Percentiles rank a stretch among this genome's conserved stretches.
phyloP scores from a whole-genome alignment of 2,329 filamentous ascomycete species.

The Capronia coronata region DNA sequence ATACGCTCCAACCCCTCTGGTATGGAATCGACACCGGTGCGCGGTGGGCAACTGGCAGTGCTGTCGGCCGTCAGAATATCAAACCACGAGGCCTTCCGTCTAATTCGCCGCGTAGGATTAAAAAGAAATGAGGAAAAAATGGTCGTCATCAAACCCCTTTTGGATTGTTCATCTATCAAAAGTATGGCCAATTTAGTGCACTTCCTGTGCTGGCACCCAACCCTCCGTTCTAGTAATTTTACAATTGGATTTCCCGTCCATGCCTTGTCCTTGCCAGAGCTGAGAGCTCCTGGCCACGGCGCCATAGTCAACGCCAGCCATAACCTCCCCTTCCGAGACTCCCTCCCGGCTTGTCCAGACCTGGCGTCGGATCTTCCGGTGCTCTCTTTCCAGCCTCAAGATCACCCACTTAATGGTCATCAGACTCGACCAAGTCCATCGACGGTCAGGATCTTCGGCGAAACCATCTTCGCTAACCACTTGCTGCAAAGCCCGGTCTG shows the following conservation, averaged over 20 bases:
- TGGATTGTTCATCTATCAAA: conserved; percentile 13
- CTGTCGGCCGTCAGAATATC: too few species aligned
- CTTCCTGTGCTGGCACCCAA: conserved; percentile 22
- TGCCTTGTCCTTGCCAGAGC: conserved; percentile 31
- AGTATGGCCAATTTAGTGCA: conserved; percentile 16
- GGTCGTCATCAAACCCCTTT: conserved; percentile 13
- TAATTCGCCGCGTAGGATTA: not conserved
- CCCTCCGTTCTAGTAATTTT: conserved; percentile 14
- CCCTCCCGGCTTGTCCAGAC: conserved; percentile 20
- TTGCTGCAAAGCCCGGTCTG: conserved; percentile 49
- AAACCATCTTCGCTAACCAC: conserved; percentile 40
- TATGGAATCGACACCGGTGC: too few species aligned
- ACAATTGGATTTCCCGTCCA: conserved; percentile 10
- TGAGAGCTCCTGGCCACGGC: conserved; percentile 38
- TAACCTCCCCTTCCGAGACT: conserved; percentile 17
- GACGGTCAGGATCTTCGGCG: conserved; percentile 34
- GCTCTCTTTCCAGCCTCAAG: conserved; percentile 38
- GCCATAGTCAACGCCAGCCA: conserved; percentile 34
- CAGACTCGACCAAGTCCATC: conserved; percentile 40
- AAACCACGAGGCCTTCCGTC: too few species aligned
- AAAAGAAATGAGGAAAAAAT: not conserved
- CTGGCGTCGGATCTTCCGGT: conserved; percentile 32
- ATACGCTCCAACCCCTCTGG: too few species aligned
- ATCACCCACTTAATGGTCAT: conserved; percentile 44
- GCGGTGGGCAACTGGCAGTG: too few species aligned